Percentiles rank a stretch among this genome's conserved stretches.
Evolutionary conservation across 176 grass and related monocot species (phyloP).

Genomic region (Juncus effusus): DNA sequence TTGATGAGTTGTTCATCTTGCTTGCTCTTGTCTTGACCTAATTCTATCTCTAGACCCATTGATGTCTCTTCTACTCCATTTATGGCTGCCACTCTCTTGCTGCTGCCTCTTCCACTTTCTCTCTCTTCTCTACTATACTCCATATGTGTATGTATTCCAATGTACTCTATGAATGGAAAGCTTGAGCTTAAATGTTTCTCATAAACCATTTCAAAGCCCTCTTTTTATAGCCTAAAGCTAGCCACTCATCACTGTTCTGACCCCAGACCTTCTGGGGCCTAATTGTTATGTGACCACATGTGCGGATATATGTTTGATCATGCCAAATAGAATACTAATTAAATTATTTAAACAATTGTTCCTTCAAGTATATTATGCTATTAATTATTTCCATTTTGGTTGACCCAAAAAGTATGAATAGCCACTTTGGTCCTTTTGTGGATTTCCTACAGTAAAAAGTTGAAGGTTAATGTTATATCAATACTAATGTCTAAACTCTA

Average conservation of each 20-base stretch:
- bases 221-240: constrained; percentile 9
- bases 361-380: too few species aligned
- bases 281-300: not conserved
- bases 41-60: constrained; percentile 2
- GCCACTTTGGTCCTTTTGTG: too few species aligned
- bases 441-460: too few species aligned
- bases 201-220: not conserved
- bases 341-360: too few species aligned
- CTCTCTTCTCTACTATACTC: constrained; percentile 13
- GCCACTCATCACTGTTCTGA: not conserved
- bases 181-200: constrained; percentile 4
- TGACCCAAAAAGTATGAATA: too few species aligned
- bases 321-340: too few species aligned
- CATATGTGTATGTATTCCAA: not conserved
- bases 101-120: constrained; percentile 4
- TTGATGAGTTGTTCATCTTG: constrained; percentile 7
- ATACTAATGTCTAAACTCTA: too few species aligned
- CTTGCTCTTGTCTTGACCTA: constrained; percentile 15
- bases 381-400: too few species aligned
- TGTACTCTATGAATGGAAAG: not conserved
- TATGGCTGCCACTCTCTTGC: constrained; percentile 20
- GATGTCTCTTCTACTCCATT: not conserved
- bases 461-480: too few species aligned
- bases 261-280: constrained; percentile 21
- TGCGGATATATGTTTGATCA: too few species aligned